Conservation (phyloP, 768 basidiomycete species). For the Auriculariales sp. region DNA sequence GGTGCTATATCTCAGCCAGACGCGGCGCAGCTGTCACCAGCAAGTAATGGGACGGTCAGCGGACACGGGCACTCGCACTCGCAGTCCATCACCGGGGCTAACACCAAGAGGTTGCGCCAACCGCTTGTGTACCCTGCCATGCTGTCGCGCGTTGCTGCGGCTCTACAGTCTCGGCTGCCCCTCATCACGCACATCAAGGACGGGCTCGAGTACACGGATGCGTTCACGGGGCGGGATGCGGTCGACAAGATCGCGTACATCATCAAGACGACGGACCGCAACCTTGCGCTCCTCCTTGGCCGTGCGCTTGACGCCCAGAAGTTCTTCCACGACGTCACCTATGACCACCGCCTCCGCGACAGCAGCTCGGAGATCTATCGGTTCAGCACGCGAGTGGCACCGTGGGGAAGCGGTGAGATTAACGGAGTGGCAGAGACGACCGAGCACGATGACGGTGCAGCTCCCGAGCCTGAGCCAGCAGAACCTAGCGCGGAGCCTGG, state of each 20-base stretch:
- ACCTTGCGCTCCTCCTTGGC: conserved; percentile 87
- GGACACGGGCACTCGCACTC: too few relatives aligned
- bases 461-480: conserved; percentile 41
- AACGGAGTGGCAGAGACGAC: conserved; percentile 22
- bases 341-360: conserved; percentile 90
- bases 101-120: conserved; percentile 7
- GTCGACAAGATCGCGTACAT: conserved; percentile 96
- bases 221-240: conserved; percentile 93
- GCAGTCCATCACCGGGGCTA: conserved; percentile 4
- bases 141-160: conserved; percentile 85
- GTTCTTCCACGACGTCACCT: conserved; percentile 98
- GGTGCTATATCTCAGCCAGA: conserved; percentile 45
- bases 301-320: conserved; percentile 94
- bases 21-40: conserved; percentile 8
- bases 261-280: conserved; percentile 95
- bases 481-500: conserved; percentile 16
- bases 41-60: conserved; percentile 12
- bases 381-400: conserved; percentile 70
- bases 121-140: conserved; percentile 92
- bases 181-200: conserved; percentile 80
- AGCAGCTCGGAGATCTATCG: conserved; percentile 83
- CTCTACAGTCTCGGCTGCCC: conserved; percentile 71
- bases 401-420: conserved; percentile 70
- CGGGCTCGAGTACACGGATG: conserved; percentile 88
- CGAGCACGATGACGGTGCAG: conserved; percentile 25